Percentiles rank a stretch among this genome's conserved stretches.
These are phyloP conservation scores for Aurifilum marmelostoma DNA, from an alignment of 2,329 filamentous ascomycete genomes.

Conservation along the genomic window DNA sequence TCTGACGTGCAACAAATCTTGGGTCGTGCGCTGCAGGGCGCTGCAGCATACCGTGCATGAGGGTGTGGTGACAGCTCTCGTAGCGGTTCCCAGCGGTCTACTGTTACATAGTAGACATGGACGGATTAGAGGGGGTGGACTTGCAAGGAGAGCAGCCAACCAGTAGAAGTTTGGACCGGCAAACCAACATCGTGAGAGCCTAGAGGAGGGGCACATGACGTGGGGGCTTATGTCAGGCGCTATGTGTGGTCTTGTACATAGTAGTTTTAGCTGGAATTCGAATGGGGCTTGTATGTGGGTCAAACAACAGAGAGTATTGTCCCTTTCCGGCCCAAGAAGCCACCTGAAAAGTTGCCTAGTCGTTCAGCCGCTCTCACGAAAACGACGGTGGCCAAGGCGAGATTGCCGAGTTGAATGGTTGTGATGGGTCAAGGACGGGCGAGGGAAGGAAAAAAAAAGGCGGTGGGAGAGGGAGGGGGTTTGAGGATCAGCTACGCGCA, in stretches of 20 bases:
- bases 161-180: background rate
- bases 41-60: background rate
- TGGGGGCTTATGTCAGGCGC: constrained; percentile 19
- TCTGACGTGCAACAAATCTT: background rate
- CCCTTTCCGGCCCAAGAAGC: background rate
- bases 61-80: background rate
- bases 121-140: too few species aligned
- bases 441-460: too few species aligned
- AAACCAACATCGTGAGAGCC: too few species aligned
- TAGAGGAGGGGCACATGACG: constrained; percentile 15
- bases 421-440: too few species aligned
- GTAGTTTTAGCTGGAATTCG: background rate
- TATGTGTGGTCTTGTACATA: background rate
- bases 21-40: background rate
- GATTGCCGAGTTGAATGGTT: background rate
- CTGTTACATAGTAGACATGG: too few species aligned
- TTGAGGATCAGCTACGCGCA: too few species aligned
- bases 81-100: too few species aligned
- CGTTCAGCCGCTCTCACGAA: background rate
- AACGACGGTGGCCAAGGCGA: background rate
- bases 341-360: background rate
- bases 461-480: background rate
- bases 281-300: background rate
- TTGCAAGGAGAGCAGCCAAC: background rate
- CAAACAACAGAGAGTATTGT: background rate